These are phyloP conservation scores for Excoecaria agallocha DNA, from an alignment of 345 rosid species.

Conservation along the genomic window DNA sequence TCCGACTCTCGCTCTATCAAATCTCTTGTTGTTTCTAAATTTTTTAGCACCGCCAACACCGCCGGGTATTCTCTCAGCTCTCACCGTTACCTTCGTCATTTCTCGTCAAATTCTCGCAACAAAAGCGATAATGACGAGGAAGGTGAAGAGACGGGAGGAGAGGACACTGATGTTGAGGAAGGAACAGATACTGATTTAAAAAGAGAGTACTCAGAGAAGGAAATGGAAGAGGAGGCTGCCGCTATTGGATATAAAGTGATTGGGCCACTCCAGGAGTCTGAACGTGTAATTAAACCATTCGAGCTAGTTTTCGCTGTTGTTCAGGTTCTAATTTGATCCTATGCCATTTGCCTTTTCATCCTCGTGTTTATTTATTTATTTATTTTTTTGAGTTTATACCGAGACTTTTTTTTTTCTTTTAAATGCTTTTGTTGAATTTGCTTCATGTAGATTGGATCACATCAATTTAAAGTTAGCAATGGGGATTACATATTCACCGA, in stretches of 20 bases:
- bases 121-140: constrained; percentile 26
- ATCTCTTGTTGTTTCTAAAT: constrained; percentile 11
- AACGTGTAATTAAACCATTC: constrained; percentile 58
- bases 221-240: constrained; percentile 73
- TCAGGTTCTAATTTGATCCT: constrained; percentile 49
- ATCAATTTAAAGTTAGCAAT: constrained; percentile 95
- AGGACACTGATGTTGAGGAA: background rate
- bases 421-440: background rate
- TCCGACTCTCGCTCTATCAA: constrained; percentile 15
- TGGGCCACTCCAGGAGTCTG: constrained; percentile 57
- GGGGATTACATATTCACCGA: constrained; percentile 77
- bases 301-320: constrained; percentile 87
- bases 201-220: constrained; percentile 61
- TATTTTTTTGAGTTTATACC: background rate
- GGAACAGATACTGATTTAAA: constrained; percentile 3
- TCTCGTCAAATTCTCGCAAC: constrained; percentile 43
- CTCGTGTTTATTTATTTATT: background rate
- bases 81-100: constrained; percentile 27
- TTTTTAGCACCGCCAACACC: constrained; percentile 16
- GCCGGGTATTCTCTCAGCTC: constrained; percentile 18
- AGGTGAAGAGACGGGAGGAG: constrained; percentile 15
- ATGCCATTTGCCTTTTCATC: background rate
- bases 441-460: constrained; percentile 65
- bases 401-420: background rate
- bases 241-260: constrained; percentile 78